Conservation (phyloP, 2,329 filamentous ascomycete genomes). For the Bipolaris bicolor region DNA sequence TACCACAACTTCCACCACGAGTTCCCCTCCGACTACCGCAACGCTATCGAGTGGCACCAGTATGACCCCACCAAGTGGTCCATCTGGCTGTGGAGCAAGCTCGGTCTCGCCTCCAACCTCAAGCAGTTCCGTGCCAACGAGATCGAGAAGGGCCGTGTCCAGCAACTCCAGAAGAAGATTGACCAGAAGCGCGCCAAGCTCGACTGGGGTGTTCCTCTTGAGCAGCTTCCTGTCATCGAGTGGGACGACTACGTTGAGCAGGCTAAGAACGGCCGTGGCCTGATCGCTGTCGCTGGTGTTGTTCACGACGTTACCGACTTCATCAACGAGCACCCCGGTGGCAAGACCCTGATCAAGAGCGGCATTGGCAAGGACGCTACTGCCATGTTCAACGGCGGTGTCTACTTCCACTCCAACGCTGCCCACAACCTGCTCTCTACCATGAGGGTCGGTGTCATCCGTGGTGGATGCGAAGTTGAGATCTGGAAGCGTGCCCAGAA, state of each 20-base stretch:
- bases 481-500: constrained; percentile 53
- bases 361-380: constrained; percentile 53
- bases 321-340: constrained; percentile 53
- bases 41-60: constrained; percentile 52
- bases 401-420: constrained; percentile 52
- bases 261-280: constrained; percentile 50
- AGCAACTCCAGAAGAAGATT: constrained; percentile 54
- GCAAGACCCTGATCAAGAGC: constrained; percentile 51
- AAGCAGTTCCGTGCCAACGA: constrained; percentile 55
- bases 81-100: constrained; percentile 53
- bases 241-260: constrained; percentile 55
- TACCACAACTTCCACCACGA: constrained; percentile 57
- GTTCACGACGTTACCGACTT: constrained; percentile 53
- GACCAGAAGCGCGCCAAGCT: constrained; percentile 53
- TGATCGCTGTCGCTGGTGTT: constrained; percentile 51
- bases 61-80: constrained; percentile 55
- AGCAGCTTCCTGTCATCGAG: constrained; percentile 53
- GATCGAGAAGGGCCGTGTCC: constrained; percentile 53
- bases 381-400: constrained; percentile 54
- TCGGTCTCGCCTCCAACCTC: constrained; percentile 52
- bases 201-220: constrained; percentile 53
- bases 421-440: constrained; percentile 45
- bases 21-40: constrained; percentile 54
- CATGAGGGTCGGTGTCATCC: constrained; percentile 48
- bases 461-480: constrained; percentile 52